A percentile compares a stretch with the other conserved stretches of the same genome.
phyloP scores from a whole-genome alignment of 2,329 filamentous ascomycete genomes.

The Allantophomopsis lycopodina region DNA sequence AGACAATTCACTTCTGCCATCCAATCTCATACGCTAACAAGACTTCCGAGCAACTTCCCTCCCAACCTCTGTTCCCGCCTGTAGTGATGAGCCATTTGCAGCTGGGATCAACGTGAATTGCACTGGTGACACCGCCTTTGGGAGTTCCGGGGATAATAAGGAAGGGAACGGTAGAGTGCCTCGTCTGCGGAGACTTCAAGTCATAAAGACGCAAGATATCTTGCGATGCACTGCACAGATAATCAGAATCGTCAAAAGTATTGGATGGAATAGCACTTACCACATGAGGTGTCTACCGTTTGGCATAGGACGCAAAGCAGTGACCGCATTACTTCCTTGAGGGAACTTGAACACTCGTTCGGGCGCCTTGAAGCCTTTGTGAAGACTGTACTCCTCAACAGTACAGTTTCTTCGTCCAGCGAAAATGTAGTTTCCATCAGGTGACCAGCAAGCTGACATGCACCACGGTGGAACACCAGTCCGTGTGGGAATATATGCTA shows the following conservation, averaged over 20 bases:
- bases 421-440: conserved; percentile 90
- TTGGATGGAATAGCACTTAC: conserved; percentile 25
- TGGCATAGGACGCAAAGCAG: conserved; percentile 76
- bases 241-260: conserved; percentile 1
- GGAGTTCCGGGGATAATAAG: conserved; percentile 86
- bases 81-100: conserved; percentile 86
- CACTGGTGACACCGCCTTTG: conserved; percentile 73
- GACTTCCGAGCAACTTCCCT: conserved; percentile 79
- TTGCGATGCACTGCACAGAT: conserved; percentile 60
- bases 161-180: conserved; percentile 77
- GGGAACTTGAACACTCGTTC: conserved; percentile 79
- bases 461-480: conserved; percentile 85
- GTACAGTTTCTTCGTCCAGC: conserved; percentile 81
- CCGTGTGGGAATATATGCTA: conserved; percentile 65
- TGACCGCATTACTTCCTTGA: conserved; percentile 77
- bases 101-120: conserved; percentile 75
- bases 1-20: not conserved
- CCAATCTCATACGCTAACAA: conserved; percentile 86
- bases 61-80: conserved; percentile 89
- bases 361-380: conserved; percentile 63
- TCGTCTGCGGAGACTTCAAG: conserved; percentile 49
- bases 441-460: conserved; percentile 93
- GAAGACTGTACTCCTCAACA: conserved; percentile 86
- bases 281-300: conserved; percentile 89
- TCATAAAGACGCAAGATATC: conserved; percentile 93